Evolutionary conservation across 257 asterid species (phyloP).

Genomic region (Solanum sitiens): DNA sequence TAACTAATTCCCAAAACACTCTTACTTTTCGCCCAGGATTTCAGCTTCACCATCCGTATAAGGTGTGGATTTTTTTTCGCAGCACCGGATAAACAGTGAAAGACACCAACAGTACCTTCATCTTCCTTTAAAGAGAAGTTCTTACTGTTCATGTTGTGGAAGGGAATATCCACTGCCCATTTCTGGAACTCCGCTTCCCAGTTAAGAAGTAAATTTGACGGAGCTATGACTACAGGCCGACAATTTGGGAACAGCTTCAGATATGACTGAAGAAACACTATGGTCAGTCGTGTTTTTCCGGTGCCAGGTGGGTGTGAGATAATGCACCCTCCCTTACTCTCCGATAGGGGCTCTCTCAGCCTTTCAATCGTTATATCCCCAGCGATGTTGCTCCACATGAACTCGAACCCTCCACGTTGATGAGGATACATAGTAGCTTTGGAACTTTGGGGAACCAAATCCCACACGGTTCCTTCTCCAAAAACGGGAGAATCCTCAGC

Average conservation of each 20-base stretch:
- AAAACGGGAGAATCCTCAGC: background rate
- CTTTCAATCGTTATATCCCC: background rate
- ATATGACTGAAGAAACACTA: background rate
- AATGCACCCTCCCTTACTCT: background rate
- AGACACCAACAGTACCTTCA: no score
- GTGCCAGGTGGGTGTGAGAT: background rate
- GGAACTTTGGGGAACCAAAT: constrained; percentile 25
- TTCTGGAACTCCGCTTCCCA: background rate
- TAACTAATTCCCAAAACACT: constrained; percentile 48
- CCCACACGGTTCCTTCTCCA: constrained; percentile 35
- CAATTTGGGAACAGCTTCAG: background rate
- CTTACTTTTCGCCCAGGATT: constrained; percentile 1
- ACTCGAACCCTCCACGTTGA: constrained; percentile 52
- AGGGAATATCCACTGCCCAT: background rate
- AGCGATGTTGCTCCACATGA: constrained; percentile 26
- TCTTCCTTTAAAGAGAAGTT: background rate
- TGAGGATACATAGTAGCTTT: constrained; percentile 39
- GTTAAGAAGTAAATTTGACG: background rate
- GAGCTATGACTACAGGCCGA: background rate
- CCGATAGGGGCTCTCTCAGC: background rate
- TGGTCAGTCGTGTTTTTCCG: background rate
- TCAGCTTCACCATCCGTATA: background rate
- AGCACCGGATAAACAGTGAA: background rate
- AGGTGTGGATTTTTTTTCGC: background rate
- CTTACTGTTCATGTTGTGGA: background rate